Conservation (phyloP, 768 basidiomycete species). For the Mycena capillaripes region DNA sequence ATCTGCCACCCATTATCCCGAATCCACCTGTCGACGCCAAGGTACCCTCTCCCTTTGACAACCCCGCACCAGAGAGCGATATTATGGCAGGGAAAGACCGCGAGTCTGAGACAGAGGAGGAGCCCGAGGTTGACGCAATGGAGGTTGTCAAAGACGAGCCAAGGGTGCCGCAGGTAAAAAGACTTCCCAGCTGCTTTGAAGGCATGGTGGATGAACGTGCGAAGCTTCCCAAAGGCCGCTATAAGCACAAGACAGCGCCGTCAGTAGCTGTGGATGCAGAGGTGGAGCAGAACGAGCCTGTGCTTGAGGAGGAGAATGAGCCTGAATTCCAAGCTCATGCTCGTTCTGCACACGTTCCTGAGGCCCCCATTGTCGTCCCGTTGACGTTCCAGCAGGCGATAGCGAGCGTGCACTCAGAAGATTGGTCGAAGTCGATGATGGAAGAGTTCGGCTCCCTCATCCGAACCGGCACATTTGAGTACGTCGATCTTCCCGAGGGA, state of each 20-base stretch:
- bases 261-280: neutral
- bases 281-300: neutral
- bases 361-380: neutral
- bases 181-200: neutral
- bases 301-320: conserved; percentile 19
- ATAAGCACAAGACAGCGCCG: neutral
- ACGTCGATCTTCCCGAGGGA: neutral
- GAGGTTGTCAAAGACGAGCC: neutral
- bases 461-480: neutral
- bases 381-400: conserved; percentile 3
- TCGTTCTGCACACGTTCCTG: neutral
- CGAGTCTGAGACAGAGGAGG: neutral
- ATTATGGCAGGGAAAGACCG: neutral
- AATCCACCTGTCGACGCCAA: neutral
- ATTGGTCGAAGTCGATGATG: neutral
- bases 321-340: conserved; percentile 6
- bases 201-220: conserved; percentile 4
- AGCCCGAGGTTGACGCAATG: neutral
- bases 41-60: neutral
- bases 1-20: conserved; percentile 1
- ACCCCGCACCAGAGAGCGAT: neutral
- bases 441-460: conserved; percentile 4
- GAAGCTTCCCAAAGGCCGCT: conserved; percentile 5
- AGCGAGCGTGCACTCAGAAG: neutral
- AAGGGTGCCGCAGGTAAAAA: neutral